Conservation (phyloP, 495 filamentous ascomycete genomes). For the Clavariopsis aquatica region DNA sequence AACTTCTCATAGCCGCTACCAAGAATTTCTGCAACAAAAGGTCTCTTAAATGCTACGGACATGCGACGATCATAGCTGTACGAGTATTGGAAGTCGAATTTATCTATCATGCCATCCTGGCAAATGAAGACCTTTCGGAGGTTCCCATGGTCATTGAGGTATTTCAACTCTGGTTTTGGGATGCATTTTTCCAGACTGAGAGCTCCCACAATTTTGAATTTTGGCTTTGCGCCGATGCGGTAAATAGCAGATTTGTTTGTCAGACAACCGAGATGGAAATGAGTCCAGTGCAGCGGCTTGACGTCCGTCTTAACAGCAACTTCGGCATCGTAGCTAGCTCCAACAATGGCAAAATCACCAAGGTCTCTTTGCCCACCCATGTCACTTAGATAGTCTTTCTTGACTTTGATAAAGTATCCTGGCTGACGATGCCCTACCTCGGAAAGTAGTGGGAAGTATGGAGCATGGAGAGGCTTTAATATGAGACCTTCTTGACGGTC, state of each 20-base stretch:
- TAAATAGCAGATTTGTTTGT: conserved; percentile 67
- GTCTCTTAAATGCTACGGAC: conserved; percentile 57
- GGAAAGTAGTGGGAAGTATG: conserved; percentile 64
- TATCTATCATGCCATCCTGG: conserved; percentile 18
- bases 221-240: conserved; percentile 54
- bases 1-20: conserved; percentile 67
- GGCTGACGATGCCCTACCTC: conserved; percentile 36
- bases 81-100: conserved; percentile 46
- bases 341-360: conserved; percentile 77
- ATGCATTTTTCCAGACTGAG: conserved; percentile 54
- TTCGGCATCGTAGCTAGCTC: conserved; percentile 64
- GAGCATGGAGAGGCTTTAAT: conserved; percentile 73
- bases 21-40: conserved; percentile 65
- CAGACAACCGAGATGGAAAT: conserved; percentile 77
- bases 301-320: conserved; percentile 54
- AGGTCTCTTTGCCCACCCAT: conserved; percentile 83
- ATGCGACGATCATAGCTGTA: conserved; percentile 41
- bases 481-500: conserved; percentile 73
- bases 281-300: conserved; percentile 65
- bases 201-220: conserved; percentile 65
- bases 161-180: conserved; percentile 50
- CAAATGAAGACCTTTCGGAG: conserved; percentile 42
- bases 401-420: conserved; percentile 70
- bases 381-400: conserved; percentile 83
- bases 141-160: conserved; percentile 56